phyloP scores from a whole-genome alignment of 2,329 filamentous ascomycete species.

The Chaetomiaceae sp. region DNA sequence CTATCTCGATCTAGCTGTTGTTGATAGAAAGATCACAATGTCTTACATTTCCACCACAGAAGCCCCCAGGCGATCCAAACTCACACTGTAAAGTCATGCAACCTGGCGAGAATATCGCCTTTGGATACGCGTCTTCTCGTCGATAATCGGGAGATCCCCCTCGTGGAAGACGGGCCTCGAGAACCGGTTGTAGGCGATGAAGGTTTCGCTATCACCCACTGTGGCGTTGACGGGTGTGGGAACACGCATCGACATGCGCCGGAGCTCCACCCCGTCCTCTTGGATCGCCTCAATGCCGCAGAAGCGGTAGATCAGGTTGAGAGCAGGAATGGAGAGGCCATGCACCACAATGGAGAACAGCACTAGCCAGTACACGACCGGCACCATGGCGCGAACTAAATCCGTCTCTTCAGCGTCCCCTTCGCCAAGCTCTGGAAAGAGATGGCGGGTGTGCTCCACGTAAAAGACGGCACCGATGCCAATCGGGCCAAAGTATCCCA shows the following conservation, averaged over 20 bases:
- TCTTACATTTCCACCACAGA: too few species aligned
- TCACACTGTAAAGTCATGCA: not conserved
- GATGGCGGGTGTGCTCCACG: conserved; percentile 46
- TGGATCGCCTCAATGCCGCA: conserved; percentile 39
- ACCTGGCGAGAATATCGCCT: not conserved
- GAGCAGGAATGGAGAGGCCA: conserved; percentile 44
- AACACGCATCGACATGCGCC: conserved; percentile 35
- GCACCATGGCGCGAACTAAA: conserved; percentile 36
- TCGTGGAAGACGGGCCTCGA: conserved; percentile 34
- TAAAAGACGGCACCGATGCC: conserved; percentile 76
- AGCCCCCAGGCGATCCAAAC: too few species aligned
- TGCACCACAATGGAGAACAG: conserved; percentile 43
- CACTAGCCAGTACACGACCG: conserved; percentile 41
- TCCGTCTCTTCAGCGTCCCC: conserved; percentile 35
- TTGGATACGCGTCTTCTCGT: not conserved
- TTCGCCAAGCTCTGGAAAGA: conserved; percentile 36
- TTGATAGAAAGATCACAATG: too few species aligned
- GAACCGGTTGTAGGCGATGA: conserved; percentile 48
- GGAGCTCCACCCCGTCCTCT: conserved; percentile 40
- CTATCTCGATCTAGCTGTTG: too few species aligned
- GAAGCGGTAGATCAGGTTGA: conserved; percentile 38
- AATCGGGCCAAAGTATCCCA: conserved; percentile 71
- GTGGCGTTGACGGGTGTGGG: conserved; percentile 40
- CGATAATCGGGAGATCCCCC: conserved; percentile 4
- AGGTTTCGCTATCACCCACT: conserved; percentile 34